phyloP scores from a whole-genome alignment of 192 early-diverging fungal genomes.

The Coemansia asiatica region DNA sequence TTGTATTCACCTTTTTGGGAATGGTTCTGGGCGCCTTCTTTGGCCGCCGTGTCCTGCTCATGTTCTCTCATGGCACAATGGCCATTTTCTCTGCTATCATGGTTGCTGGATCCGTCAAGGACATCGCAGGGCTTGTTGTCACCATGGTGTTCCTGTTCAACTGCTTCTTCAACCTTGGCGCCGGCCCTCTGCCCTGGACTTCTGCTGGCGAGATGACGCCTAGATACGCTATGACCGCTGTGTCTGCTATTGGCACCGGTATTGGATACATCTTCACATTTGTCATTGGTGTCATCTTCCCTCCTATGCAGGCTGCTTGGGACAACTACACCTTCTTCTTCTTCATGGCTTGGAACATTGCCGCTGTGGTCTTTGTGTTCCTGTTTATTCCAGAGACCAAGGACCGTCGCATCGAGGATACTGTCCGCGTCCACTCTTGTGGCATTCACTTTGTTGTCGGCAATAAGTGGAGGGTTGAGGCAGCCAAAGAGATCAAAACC shows the following conservation, averaged over 20 bases:
- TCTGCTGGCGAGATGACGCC: slow-evolving; percentile 77
- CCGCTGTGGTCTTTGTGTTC: slow-evolving; percentile 66
- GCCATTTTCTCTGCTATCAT: slow-evolving; percentile 62
- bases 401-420: slow-evolving; percentile 72
- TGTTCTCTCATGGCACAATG: slow-evolving; percentile 67
- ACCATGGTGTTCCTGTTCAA: slow-evolving; percentile 74
- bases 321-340: slow-evolving; percentile 63
- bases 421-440: slow-evolving; percentile 50
- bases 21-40: slow-evolving; percentile 66
- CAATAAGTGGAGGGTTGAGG: slow-evolving; percentile 47
- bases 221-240: slow-evolving; percentile 68
- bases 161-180: slow-evolving; percentile 74
- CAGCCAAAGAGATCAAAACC: slow-evolving; percentile 26
- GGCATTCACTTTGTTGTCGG: slow-evolving; percentile 53
- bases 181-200: slow-evolving; percentile 83
- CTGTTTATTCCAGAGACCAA: slow-evolving; percentile 83
- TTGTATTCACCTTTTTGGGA: slow-evolving; percentile 47
- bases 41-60: slow-evolving; percentile 70
- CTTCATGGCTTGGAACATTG: slow-evolving; percentile 67
- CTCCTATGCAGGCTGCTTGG: slow-evolving; percentile 56
- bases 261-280: slow-evolving; percentile 73
- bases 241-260: slow-evolving; percentile 68
- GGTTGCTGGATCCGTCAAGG: slow-evolving; percentile 62
- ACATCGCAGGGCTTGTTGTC: slow-evolving; percentile 60
- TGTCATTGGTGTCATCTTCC: slow-evolving; percentile 64